A percentile compares a stretch with the other conserved stretches of the same genome.
phyloP scores from a whole-genome alignment of 306 rosid genomes.

The Crotalaria pallida region DNA sequence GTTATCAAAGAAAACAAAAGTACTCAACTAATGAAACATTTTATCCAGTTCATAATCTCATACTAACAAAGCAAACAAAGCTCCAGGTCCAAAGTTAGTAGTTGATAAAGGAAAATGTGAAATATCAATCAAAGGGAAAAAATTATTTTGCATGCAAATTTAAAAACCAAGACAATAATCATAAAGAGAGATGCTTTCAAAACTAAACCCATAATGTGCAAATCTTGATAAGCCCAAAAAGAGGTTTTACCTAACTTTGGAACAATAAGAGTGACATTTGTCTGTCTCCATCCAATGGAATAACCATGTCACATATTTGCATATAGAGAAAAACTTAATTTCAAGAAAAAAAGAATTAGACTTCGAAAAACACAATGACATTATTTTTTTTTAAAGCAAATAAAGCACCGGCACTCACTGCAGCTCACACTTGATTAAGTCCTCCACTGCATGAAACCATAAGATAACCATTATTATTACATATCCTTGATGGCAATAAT shows the following conservation, averaged over 20 bases:
- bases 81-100: no score
- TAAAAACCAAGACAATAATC: slow-evolving; percentile 1
- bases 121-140: no score
- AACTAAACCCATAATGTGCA: background rate
- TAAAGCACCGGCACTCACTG: slow-evolving; percentile 54
- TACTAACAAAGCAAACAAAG: no score
- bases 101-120: no score
- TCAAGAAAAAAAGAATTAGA: slow-evolving; percentile 3
- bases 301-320: slow-evolving; percentile 98
- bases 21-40: no score
- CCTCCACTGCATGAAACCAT: slow-evolving; percentile 98
- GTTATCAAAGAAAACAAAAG: no score
- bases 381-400: background rate
- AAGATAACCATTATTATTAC: slow-evolving; percentile 87
- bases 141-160: no score
- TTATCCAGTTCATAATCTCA: no score
- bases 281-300: slow-evolving; percentile 81
- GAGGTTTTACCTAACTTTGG: slow-evolving; percentile 86
- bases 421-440: slow-evolving; percentile 96
- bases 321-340: slow-evolving; percentile 7
- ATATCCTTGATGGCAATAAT: slow-evolving; percentile 51
- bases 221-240: slow-evolving; percentile 94
- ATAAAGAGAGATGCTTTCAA: background rate
- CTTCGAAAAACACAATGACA: background rate
- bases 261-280: slow-evolving; percentile 83